Evolutionary conservation across 352 stramenopile species (phyloP).

Genomic region (Pythium dissimile): DNA sequence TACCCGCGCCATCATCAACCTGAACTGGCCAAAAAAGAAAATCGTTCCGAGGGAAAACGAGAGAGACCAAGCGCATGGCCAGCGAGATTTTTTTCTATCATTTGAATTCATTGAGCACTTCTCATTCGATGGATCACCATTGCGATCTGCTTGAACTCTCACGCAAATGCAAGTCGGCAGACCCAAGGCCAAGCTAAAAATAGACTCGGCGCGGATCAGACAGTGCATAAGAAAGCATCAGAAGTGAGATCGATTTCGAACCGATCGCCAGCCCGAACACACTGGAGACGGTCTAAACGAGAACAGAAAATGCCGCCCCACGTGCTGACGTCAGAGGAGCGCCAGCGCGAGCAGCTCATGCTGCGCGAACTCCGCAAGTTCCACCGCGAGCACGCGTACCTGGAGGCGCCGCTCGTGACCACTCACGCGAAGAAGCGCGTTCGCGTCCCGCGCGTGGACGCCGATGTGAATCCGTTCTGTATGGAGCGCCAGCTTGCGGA

Average conservation of each 20-base stretch:
- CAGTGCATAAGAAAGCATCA: too few species aligned
- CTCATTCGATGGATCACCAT: too few species aligned
- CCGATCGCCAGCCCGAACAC: too few species aligned
- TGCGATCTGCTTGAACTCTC: too few species aligned
- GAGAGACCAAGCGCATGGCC: neutral
- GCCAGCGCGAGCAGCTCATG: conserved; percentile 62
- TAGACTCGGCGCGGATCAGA: too few species aligned
- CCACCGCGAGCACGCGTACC: conserved; percentile 38
- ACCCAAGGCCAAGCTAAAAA: too few species aligned
- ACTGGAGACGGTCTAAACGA: too few species aligned
- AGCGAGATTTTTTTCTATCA: too few species aligned
- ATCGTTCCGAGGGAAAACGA: neutral
- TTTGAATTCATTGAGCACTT: too few species aligned
- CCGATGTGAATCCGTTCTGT: conserved; percentile 72
- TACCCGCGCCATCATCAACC: neutral
- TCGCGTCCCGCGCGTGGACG: conserved; percentile 48
- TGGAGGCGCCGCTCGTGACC: conserved; percentile 36
- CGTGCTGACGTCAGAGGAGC: conserved; percentile 13
- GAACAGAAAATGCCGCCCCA: conserved; percentile 5
- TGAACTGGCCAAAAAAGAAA: neutral
- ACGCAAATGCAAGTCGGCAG: too few species aligned
- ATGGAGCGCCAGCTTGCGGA: conserved; percentile 71
- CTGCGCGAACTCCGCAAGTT: conserved; percentile 68
- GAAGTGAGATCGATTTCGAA: too few species aligned
- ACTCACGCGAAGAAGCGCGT: conserved; percentile 64